A percentile compares a stretch with the other conserved stretches of the same genome.
phyloP scores from a whole-genome alignment of 2,329 filamentous ascomycete genomes.

The Elsinoe ampelina region DNA sequence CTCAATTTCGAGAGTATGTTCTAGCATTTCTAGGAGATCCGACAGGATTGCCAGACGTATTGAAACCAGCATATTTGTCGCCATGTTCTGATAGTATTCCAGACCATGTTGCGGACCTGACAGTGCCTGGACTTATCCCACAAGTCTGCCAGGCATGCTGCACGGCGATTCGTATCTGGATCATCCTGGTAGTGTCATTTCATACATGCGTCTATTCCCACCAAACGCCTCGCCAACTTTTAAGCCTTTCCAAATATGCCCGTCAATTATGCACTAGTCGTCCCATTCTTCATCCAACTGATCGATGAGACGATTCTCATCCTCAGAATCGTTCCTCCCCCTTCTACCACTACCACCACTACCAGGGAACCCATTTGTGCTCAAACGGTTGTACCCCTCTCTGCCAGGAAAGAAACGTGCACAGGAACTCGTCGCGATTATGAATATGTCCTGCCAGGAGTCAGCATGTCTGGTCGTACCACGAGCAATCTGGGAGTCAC shows the following conservation, averaged over 20 bases:
- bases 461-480: not conserved
- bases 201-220: not conserved
- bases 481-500: not conserved
- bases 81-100: too few species aligned
- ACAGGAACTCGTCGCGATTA: constrained; percentile 62
- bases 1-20: too few species aligned
- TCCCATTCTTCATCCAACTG: constrained; percentile 97
- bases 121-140: not conserved
- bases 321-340: constrained; percentile 50
- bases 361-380: constrained; percentile 41
- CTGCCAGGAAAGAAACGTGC: constrained; percentile 54
- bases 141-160: not conserved
- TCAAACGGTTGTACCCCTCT: constrained; percentile 58
- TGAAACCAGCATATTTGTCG: too few species aligned
- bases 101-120: too few species aligned
- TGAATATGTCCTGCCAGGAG: constrained; percentile 44
- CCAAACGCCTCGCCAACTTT: constrained; percentile 1
- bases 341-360: constrained; percentile 30
- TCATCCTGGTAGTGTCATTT: not conserved
- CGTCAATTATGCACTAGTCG: constrained; percentile 39
- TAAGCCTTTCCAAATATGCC: not conserved
- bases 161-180: too few species aligned
- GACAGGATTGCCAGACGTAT: too few species aligned
- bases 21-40: too few species aligned
- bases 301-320: constrained; percentile 89